These are phyloP conservation scores for Chalaropsis ovoidea DNA, from an alignment of 2,329 filamentous ascomycete species.

Conservation along the genomic window DNA sequence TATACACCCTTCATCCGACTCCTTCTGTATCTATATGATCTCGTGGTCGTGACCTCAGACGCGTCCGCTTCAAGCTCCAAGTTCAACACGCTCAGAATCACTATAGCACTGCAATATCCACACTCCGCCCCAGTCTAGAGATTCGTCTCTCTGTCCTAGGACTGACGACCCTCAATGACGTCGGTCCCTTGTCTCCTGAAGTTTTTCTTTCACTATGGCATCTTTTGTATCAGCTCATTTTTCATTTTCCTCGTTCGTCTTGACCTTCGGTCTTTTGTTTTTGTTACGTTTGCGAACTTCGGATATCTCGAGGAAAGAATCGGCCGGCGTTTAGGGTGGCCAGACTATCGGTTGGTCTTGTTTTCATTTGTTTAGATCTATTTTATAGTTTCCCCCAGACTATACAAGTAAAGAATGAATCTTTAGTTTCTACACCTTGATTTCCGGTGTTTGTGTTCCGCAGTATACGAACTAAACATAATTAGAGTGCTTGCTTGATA, in stretches of 20 bases:
- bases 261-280: conserved; percentile 15
- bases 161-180: no score
- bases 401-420: not conserved
- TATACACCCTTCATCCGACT: not conserved
- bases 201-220: not conserved
- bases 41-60: not conserved
- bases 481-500: not conserved
- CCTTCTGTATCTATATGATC: not conserved
- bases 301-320: conserved; percentile 24
- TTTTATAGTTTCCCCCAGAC: not conserved
- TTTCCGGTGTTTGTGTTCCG: not conserved
- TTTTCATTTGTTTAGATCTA: not conserved
- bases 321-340: not conserved
- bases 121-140: no score
- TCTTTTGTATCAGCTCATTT: not conserved
- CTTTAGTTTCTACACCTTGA: not conserved
- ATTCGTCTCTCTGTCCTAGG: no score
- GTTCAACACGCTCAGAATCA: not conserved
- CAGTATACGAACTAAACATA: not conserved
- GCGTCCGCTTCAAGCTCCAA: not conserved
- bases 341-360: not conserved
- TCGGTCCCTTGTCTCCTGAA: conserved; percentile 1
- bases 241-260: conserved; percentile 27
- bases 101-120: not conserved
- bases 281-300: conserved; percentile 17